phyloP scores from a whole-genome alignment of 345 rosid genomes.

The Hibiscus tridactylites region DNA sequence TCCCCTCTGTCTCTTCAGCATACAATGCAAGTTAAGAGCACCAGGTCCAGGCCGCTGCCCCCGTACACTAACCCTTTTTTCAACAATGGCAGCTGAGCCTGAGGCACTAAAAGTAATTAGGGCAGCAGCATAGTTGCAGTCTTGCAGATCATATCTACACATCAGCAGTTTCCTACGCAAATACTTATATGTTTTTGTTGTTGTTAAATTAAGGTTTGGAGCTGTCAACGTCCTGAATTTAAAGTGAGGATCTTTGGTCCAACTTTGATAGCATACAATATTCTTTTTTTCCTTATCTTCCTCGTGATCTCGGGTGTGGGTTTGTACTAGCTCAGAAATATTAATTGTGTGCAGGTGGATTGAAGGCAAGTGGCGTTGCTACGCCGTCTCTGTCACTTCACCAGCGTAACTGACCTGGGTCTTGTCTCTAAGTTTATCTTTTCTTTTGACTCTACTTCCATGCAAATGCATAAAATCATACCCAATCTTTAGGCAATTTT shows the following conservation, averaged over 20 bases:
- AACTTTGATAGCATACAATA: not conserved
- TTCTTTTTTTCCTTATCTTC: not conserved
- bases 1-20: not conserved
- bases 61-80: not conserved
- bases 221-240: slow-evolving; percentile 38
- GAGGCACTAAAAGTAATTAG: not conserved
- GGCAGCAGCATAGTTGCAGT: not conserved
- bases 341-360: slow-evolving; percentile 1
- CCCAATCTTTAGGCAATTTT: not conserved
- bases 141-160: not conserved
- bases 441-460: slow-evolving; percentile 1
- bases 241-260: slow-evolving; percentile 25
- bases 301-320: slow-evolving; percentile 10
- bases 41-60: not conserved
- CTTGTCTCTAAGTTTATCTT: slow-evolving; percentile 11
- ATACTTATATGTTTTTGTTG: not conserved
- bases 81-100: not conserved
- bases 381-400: slow-evolving; percentile 12
- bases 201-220: not conserved
- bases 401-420: slow-evolving; percentile 15
- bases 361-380: slow-evolving; percentile 8
- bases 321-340: not conserved
- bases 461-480: not conserved
- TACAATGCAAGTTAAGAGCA: not conserved
- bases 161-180: not conserved